These are phyloP conservation scores for Neopestalotiopsis rosae DNA, from an alignment of 2,329 filamentous ascomycete species.

Conservation along the genomic window DNA sequence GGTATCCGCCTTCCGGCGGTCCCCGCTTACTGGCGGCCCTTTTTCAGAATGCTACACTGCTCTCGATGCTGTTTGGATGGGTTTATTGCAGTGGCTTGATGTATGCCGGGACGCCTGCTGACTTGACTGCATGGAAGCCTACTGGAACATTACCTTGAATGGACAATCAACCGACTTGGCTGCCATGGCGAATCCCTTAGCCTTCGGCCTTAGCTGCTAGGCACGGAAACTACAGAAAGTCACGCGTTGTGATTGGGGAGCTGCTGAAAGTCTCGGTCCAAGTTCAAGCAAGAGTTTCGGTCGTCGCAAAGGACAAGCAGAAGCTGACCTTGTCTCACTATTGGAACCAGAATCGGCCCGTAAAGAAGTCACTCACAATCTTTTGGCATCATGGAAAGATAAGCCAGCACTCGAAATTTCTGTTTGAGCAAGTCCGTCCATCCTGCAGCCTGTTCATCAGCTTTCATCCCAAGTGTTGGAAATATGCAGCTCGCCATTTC, in stretches of 20 bases:
- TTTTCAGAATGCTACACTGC: not conserved
- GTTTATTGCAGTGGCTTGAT: not conserved
- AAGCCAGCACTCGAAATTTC: not conserved
- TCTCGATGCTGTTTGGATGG: not conserved
- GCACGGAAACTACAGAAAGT: conserved; percentile 3
- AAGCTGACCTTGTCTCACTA: not conserved
- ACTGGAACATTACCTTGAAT: conserved; percentile 7
- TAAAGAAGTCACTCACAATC: not conserved
- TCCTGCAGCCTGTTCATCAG: too few relatives aligned
- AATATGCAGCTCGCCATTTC: too few relatives aligned
- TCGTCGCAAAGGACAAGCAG: not conserved
- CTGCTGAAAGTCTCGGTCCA: not conserved
- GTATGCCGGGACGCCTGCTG: not conserved
- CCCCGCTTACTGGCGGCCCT: conserved; percentile 3
- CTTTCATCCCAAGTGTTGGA: too few relatives aligned
- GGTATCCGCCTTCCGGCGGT: conserved; percentile 6
- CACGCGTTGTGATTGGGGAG: not conserved
- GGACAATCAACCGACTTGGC: conserved; percentile 6
- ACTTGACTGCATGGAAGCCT: conserved; percentile 1
- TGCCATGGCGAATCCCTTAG: conserved; percentile 1
- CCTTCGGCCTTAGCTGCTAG: not conserved
- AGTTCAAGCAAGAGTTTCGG: not conserved
- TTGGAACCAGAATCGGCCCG: not conserved
- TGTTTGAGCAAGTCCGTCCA: too few relatives aligned
- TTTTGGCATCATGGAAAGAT: not conserved